A percentile compares a stretch with the other conserved stretches of the same genome.
Conservation (phyloP, 257 asterid genomes). For the Fraxinus cuspidata region DNA sequence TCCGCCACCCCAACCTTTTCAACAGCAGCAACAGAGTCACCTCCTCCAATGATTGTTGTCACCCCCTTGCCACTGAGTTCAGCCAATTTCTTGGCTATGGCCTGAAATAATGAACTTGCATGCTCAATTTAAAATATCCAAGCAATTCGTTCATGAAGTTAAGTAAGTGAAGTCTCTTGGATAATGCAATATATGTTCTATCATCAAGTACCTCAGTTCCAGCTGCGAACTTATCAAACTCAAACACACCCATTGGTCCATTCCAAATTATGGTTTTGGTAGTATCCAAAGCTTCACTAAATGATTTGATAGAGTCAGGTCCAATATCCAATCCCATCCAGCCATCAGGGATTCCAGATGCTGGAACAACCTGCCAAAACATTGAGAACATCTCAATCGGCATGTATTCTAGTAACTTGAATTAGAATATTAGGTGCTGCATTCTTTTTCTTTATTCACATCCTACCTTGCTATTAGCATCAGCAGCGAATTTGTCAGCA, state of each 20-base stretch:
- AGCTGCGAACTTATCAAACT: slow-evolving; percentile 46
- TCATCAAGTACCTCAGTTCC: slow-evolving; percentile 41
- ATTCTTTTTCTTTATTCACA: not conserved
- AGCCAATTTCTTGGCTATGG: slow-evolving; percentile 47
- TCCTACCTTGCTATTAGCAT: slow-evolving; percentile 47
- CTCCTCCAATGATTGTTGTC: slow-evolving; percentile 53
- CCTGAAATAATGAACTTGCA: slow-evolving; percentile 20
- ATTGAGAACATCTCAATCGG: not conserved
- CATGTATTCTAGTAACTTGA: not conserved
- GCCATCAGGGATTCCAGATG: slow-evolving; percentile 45
- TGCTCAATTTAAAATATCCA: not conserved
- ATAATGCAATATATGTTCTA: not conserved
- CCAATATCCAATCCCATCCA: slow-evolving; percentile 59
- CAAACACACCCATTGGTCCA: slow-evolving; percentile 60
- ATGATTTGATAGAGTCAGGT: slow-evolving; percentile 44
- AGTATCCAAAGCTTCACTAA: slow-evolving; percentile 43
- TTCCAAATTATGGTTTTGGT: slow-evolving; percentile 53
- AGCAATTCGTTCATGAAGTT: not conserved
- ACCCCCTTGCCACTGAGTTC: slow-evolving; percentile 46
- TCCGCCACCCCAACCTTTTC: slow-evolving; percentile 47
- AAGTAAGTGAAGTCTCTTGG: not conserved
- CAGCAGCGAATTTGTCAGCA: slow-evolving; percentile 47
- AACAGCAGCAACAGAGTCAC: slow-evolving; percentile 57
- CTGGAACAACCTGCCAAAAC: slow-evolving; percentile 31
- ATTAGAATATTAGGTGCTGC: not conserved